Evolutionary conservation across 352 stramenopile genomes (phyloP), one percentile per base, ranked within the genome.

Genomic region (Pythium folliculosum): DNA sequence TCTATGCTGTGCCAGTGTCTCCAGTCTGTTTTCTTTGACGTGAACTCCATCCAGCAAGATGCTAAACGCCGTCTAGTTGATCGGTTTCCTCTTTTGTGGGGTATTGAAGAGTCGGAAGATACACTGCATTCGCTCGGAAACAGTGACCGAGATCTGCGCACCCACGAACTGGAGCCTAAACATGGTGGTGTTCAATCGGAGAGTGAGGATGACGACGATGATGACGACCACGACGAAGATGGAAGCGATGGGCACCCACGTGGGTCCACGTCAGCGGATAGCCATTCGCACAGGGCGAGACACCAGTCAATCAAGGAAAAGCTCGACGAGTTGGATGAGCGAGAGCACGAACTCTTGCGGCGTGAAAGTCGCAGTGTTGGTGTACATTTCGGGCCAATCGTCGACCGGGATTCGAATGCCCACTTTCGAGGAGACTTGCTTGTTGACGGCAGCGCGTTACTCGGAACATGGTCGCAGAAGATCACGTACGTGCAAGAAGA

Each of bases 1-100:
- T 75, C 78, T 43, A 70, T 78, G 35, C 70, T 94, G 32, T 91
- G 84, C 43, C 84, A 89, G 35, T 83, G 77, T 38, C 77, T 94
- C 21, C 84, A 90, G 59, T 76, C 80, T 2, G 59, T 94, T 21
- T 92, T 94, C 56, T 91, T 94, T 49, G 86, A 94, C 58, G 81
- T 70, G 38, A 92, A 91, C 57, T 90, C 86, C 10, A 92, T 94
- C 58, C 86, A 94, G 35, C 78, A 90, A 45, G 81, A 92, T 53
- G 86, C 86, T 0, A 94, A 94, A 67, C 81, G 82, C 2, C 77
- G 84, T 1, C 65, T 94, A 10, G 77, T 94, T 22, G 84, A 91
- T 56, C 79, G 86, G 3, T 68, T 94, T 30, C 84, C 86, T n/a
- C 82, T 80, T 22, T 65, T 94, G 5, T 94, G 86, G 86, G 86